phyloP scores from a whole-genome alignment of 305 asterid genomes.

The Nicotiana rustica region DNA sequence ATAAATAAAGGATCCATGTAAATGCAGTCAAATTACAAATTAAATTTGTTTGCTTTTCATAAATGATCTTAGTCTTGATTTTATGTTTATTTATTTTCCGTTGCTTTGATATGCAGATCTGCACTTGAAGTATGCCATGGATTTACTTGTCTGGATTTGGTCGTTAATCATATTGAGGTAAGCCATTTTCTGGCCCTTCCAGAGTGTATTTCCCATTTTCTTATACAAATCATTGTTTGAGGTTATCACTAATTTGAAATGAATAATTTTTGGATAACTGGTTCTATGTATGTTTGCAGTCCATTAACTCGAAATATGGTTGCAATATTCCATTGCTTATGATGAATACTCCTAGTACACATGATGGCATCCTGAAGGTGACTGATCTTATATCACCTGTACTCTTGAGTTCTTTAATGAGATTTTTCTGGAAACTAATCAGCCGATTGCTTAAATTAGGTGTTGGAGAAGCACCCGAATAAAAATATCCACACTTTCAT shows the following conservation, averaged over 20 bases:
- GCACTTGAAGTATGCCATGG: constrained; percentile 66
- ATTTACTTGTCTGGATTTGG: constrained; percentile 74
- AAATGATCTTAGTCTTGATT: neutral
- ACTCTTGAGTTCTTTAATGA: constrained; percentile 36
- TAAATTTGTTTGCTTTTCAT: constrained; percentile 9
- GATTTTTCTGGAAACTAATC: constrained; percentile 44
- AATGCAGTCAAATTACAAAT: constrained; percentile 15
- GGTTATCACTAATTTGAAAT: constrained; percentile 22
- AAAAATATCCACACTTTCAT: constrained; percentile 69
- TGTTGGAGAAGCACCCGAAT: constrained; percentile 72
- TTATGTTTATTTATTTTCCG: neutral
- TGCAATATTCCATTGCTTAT: constrained; percentile 83
- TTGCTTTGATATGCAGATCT: constrained; percentile 60
- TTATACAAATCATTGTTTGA: constrained; percentile 24
- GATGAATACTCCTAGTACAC: constrained; percentile 63
- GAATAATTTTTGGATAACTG: constrained; percentile 41
- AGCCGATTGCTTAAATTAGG: constrained; percentile 54
- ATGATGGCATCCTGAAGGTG: constrained; percentile 75
- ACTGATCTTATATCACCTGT: constrained; percentile 36
- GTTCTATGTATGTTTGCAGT: constrained; percentile 53
- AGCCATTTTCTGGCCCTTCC: constrained; percentile 39
- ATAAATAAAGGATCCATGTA: neutral
- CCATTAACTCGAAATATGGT: constrained; percentile 78
- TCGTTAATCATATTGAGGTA: constrained; percentile 84
- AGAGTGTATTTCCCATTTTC: constrained; percentile 37